These are phyloP conservation scores for Cryptococcus maquisensis DNA, from an alignment of 1,284 basidiomycete species.

Conservation along the genomic window DNA sequence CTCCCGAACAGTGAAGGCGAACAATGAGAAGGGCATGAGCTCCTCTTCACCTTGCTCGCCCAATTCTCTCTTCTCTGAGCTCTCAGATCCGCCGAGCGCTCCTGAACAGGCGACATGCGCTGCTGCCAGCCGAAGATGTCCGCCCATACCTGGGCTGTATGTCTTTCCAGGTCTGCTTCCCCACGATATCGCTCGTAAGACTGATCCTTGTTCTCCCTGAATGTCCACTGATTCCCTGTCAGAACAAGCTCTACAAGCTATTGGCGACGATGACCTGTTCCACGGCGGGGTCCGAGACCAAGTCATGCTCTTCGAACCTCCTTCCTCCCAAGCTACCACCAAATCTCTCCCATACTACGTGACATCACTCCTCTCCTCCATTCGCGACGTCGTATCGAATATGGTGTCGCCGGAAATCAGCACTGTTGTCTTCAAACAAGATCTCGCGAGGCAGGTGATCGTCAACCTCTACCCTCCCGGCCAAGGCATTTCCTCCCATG, in stretches of 20 bases:
- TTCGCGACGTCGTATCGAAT: neutral
- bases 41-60: conserved; percentile 3
- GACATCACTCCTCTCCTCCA: conserved; percentile 7
- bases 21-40: neutral
- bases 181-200: conserved; percentile 20
- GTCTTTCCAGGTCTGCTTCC: conserved; percentile 27
- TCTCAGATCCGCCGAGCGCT: neutral
- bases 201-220: neutral
- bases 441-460: conserved; percentile 45
- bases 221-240: neutral
- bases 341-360: conserved; percentile 24
- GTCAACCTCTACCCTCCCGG: conserved; percentile 51
- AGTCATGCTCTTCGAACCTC: conserved; percentile 45
- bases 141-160: conserved; percentile 30
- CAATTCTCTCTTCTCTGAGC: conserved; percentile 18
- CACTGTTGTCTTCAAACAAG: conserved; percentile 23
- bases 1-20: too few species aligned
- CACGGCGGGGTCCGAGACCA: conserved; percentile 42
- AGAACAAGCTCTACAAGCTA: conserved; percentile 21
- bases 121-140: conserved; percentile 8
- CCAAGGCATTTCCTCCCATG: conserved; percentile 49
- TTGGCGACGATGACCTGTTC: conserved; percentile 39
- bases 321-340: neutral
- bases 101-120: neutral
- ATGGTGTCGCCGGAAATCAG: neutral